A percentile compares a stretch with the other conserved stretches of the same genome.
Evolutionary conservation across 1,139 yeast species (phyloP).

Genomic region (Blastobotrys indianensis): DNA sequence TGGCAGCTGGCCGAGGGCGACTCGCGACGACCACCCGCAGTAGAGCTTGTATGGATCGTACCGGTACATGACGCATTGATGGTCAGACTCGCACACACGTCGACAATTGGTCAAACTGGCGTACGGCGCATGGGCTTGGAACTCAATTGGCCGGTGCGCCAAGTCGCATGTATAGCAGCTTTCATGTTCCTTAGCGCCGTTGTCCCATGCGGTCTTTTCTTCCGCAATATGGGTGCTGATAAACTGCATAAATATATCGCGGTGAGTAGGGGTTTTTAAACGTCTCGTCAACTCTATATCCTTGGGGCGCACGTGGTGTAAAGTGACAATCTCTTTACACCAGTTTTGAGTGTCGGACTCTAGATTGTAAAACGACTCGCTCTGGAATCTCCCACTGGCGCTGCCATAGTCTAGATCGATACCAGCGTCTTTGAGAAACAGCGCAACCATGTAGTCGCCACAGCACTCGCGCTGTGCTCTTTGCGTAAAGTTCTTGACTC

Average conservation of each 20-base stretch:
- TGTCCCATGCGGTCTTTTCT: conserved; percentile 28
- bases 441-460: conserved; percentile 34
- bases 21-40: conserved; percentile 28
- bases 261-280: conserved; percentile 11
- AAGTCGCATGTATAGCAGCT: conserved; percentile 8
- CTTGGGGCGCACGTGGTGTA: conserved; percentile 20
- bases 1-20: conserved; percentile 28
- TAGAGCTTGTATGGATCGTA: conserved; percentile 29
- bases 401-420: conserved; percentile 21
- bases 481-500: conserved; percentile 17
- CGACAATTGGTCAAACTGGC: conserved; percentile 24
- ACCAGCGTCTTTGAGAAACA: conserved; percentile 20
- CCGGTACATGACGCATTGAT: conserved; percentile 29
- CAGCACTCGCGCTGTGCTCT: conserved; percentile 24
- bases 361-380: conserved; percentile 14
- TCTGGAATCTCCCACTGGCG: conserved; percentile 21
- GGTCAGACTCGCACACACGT: conserved; percentile 21
- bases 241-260: conserved; percentile 30
- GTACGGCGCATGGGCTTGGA: conserved; percentile 17
- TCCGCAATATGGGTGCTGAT: conserved; percentile 29
- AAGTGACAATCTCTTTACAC: conserved; percentile 32
- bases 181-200: conserved; percentile 28
- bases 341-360: conserved; percentile 23
- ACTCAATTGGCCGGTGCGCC: background rate
- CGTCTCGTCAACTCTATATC: background rate